Percentiles rank a stretch among this genome's conserved stretches.
These are phyloP conservation scores for Rhizopogon vulgaris DNA, from an alignment of 768 basidiomycete species.

Conservation along the genomic window DNA sequence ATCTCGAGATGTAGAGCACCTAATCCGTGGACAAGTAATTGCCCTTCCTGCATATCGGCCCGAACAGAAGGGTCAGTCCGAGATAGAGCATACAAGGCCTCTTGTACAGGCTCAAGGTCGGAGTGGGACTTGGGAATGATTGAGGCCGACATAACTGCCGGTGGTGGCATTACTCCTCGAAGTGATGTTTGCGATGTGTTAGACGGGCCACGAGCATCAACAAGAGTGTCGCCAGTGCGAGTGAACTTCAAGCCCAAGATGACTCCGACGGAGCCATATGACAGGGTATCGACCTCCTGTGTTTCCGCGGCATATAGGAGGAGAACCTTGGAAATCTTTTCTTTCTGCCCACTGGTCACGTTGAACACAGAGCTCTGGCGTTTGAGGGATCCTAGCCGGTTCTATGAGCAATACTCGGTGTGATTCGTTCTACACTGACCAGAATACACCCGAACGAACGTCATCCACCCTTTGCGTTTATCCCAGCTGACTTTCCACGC, in stretches of 20 bases:
- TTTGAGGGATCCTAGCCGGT: constrained; percentile 49
- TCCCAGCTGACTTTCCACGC: constrained; percentile 93
- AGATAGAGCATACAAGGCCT: constrained; percentile 61
- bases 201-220: constrained; percentile 38
- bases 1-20: constrained; percentile 89
- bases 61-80: constrained; percentile 92
- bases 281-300: constrained; percentile 72
- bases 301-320: constrained; percentile 73
- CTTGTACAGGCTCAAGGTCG: constrained; percentile 72
- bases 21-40: constrained; percentile 77
- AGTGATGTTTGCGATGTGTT: constrained; percentile 35
- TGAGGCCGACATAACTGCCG: constrained; percentile 81
- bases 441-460: constrained; percentile 84
- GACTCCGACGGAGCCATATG: constrained; percentile 81
- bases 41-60: constrained; percentile 74
- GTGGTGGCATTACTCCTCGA: constrained; percentile 66
- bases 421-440: constrained; percentile 36
- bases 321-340: constrained; percentile 69
- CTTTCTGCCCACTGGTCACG: constrained; percentile 58
- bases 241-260: constrained; percentile 78
- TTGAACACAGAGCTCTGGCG: constrained; percentile 60
- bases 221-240: constrained; percentile 81
- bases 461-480: constrained; percentile 83
- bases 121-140: constrained; percentile 76
- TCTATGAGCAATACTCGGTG: neutral